Evolutionary conservation across 306 rosid species (phyloP).

Genomic region (Quercus aquifolioides): DNA sequence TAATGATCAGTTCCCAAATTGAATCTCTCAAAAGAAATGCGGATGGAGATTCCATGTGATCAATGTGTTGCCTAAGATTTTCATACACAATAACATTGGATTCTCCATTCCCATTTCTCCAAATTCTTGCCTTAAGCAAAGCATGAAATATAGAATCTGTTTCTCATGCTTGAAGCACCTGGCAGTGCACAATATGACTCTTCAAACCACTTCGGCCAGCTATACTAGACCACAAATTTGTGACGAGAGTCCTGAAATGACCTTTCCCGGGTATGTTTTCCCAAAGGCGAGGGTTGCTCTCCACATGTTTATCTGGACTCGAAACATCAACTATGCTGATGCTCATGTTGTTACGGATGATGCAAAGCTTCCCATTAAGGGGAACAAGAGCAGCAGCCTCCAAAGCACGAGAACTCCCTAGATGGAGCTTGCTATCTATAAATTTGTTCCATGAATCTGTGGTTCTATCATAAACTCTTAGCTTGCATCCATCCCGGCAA

Average conservation of each 20-base stretch:
- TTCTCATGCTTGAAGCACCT: conserved; percentile 89
- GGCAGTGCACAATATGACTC: conserved; percentile 98
- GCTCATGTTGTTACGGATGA: conserved; percentile 96
- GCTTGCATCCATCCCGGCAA: conserved; percentile 95
- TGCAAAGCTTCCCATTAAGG: conserved; percentile 93
- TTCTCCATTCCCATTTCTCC: conserved; percentile 23
- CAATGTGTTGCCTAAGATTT: neutral
- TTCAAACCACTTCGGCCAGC: conserved; percentile 85
- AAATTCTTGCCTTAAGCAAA: conserved; percentile 21
- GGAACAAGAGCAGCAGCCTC: conserved; percentile 98
- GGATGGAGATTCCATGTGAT: conserved; percentile 8
- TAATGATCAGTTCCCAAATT: conserved; percentile 1
- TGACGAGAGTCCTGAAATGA: conserved; percentile 69
- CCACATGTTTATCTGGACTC: conserved; percentile 64
- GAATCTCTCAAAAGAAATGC: conserved; percentile 20
- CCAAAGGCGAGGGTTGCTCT: conserved; percentile 87
- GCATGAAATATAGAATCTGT: neutral
- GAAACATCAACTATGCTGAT: conserved; percentile 87
- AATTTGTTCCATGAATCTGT: conserved; percentile 91
- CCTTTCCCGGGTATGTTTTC: conserved; percentile 95
- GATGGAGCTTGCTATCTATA: conserved; percentile 95
- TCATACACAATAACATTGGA: neutral
- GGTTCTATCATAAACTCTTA: conserved; percentile 69
- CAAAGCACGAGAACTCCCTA: conserved; percentile 82
- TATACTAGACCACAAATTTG: conserved; percentile 83